Percentiles rank a stretch among this genome's conserved stretches.
Evolutionary conservation across 2,329 filamentous ascomycete genomes (phyloP).

Genomic region (Arthrinium phaeospermum): DNA sequence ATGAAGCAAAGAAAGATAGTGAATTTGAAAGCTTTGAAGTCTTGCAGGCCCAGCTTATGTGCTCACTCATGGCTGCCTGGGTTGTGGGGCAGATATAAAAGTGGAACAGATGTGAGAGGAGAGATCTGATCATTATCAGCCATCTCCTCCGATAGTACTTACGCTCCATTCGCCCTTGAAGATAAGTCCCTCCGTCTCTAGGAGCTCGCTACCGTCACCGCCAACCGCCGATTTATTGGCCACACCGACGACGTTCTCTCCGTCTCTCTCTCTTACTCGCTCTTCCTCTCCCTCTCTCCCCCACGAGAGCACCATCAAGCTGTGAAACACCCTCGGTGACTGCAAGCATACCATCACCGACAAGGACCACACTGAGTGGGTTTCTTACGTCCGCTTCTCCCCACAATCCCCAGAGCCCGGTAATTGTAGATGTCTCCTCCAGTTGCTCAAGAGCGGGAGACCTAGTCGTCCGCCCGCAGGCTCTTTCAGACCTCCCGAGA

Average conservation of each 20-base stretch:
- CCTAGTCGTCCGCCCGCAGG: too few species aligned
- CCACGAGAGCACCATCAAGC: constrained; percentile 98
- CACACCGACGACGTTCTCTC: constrained; percentile 99
- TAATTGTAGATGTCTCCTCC: constrained; percentile 83
- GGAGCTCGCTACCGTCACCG: constrained; percentile 97
- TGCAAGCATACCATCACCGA: constrained; percentile 99
- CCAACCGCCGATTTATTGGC: constrained; percentile 97
- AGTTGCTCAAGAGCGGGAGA: constrained; percentile 62
- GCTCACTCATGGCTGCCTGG: neutral
- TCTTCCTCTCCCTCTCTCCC: constrained; percentile 70
- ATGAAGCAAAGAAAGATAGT: neutral
- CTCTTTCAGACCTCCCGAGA: too few species aligned
- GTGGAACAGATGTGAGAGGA: neutral
- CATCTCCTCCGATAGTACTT: constrained; percentile 99
- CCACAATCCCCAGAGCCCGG: constrained; percentile 99
- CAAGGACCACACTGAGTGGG: constrained; percentile 99
- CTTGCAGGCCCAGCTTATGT: neutral
- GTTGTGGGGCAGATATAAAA: neutral
- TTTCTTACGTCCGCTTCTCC: constrained; percentile 98
- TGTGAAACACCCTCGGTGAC: constrained; percentile 99
- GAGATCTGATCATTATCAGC: too few species aligned
- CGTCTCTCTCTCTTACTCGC: constrained; percentile 84
- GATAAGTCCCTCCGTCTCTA: constrained; percentile 99
- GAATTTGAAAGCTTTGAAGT: neutral
- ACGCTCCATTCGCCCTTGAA: constrained; percentile 98